A percentile compares a stretch with the other conserved stretches of the same genome.
These are phyloP conservation scores for Exophiala oligosperma DNA, from an alignment of 2,329 filamentous ascomycete species.

Conservation along the genomic window DNA sequence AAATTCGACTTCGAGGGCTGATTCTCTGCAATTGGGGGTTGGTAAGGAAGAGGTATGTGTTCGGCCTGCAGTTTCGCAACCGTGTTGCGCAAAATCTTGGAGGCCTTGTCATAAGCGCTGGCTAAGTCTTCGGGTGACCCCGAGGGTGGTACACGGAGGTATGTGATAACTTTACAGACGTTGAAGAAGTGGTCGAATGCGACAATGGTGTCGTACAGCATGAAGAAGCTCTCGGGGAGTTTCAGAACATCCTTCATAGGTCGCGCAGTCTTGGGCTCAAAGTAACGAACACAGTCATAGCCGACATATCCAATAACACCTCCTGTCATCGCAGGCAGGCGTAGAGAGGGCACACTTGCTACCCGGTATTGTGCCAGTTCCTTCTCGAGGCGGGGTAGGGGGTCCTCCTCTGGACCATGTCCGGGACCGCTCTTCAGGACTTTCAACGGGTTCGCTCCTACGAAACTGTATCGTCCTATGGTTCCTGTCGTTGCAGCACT, in stretches of 20 bases:
- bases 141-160: conserved; percentile 68
- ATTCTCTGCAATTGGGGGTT: conserved; percentile 69
- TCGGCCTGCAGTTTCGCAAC: conserved; percentile 71
- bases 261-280: conserved; percentile 92
- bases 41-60: conserved; percentile 74
- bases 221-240: conserved; percentile 93
- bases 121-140: conserved; percentile 54
- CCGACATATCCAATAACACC: conserved; percentile 96
- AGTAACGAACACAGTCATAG: conserved; percentile 96
- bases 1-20: conserved; percentile 91
- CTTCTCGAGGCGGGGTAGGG: conserved; percentile 75
- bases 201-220: conserved; percentile 93
- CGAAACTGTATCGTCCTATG: conserved; percentile 92
- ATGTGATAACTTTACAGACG: conserved; percentile 89
- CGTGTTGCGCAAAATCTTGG: conserved; percentile 62
- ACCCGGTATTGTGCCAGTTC: conserved; percentile 79
- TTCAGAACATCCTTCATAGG: conserved; percentile 83
- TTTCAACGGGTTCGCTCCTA: conserved; percentile 77
- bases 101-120: conserved; percentile 69
- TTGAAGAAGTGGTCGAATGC: conserved; percentile 95
- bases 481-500: conserved; percentile 89
- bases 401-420: conserved; percentile 81
- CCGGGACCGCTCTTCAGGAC: conserved; percentile 84
- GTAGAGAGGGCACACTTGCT: conserved; percentile 77
- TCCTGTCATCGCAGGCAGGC: conserved; percentile 81